Evolutionary conservation across 305 asterid species (phyloP), one percentile per base, ranked within the genome.

Genomic region (Andrographis paniculata): DNA sequence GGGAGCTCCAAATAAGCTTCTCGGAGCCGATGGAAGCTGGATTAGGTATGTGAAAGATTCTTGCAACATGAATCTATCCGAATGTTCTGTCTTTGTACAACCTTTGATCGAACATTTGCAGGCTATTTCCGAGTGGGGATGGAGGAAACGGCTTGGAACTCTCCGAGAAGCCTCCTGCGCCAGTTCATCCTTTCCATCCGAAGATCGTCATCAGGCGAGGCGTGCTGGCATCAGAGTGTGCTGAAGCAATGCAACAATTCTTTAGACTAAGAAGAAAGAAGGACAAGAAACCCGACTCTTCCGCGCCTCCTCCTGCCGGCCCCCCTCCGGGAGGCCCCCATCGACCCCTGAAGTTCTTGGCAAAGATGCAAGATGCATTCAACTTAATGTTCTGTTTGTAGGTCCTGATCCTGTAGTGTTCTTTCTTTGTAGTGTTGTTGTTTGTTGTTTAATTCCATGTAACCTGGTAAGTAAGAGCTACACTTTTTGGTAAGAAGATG

Each of bases 11-110:
- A 91, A 91, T 74, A 91, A 91, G 69, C 96, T 91, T 63, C 91
- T 91, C 2, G 99, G 99, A 60, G 99, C 99, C 52, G 99, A 91
- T 70, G 99, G 99, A 52, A 83, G 99, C 83, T 92, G 99, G 96
- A 87, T 92, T 44, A 80, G 94, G 99, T 84, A 75, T 73, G 64
- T 35, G 17, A 3, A n/a, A n/a, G n/a, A n/a, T n/a, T n/a, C n/a
- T n/a, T n/a, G n/a, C n/a, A n/a, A n/a, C n/a, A n/a, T n/a, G n/a
- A n/a, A n/a, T n/a, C n/a, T n/a, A n/a, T n/a, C n/a, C n/a, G n/a
- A n/a, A n/a, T n/a, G n/a, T n/a, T n/a, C n/a, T n/a, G n/a, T n/a
- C n/a, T 4, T 12, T 12, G 5, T 17, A 17, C 37, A 37, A 58
- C 20, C 48, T 54, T 20, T 42, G 33, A 19, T 41, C 20, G n/a